Conservation (phyloP, 192 early-diverging fungal species). For the Chytriomyces confervae region DNA sequence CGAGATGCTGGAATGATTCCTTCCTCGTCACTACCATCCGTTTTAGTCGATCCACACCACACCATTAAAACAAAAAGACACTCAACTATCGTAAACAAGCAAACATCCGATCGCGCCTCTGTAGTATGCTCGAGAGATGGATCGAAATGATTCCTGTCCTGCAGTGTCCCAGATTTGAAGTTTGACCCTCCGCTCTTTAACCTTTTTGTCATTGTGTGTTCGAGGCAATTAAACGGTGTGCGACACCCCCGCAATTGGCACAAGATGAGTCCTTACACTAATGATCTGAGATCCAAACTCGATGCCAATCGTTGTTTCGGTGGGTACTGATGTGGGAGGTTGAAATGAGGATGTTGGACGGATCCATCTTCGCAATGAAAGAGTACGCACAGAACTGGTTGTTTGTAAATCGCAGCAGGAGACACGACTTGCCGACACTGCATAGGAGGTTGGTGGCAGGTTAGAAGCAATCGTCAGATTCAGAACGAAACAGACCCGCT, state of each 20-base stretch:
- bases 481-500: constrained; percentile 33
- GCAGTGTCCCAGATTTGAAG: constrained; percentile 97
- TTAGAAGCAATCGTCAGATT: neutral
- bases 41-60: neutral
- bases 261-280: constrained; percentile 19
- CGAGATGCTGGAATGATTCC: constrained; percentile 79
- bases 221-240: too few relatives aligned
- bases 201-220: constrained; percentile 27
- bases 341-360: neutral
- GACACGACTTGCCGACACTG: constrained; percentile 51
- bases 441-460: neutral
- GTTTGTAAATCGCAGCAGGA: constrained; percentile 51
- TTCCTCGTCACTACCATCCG: constrained; percentile 37
- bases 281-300: constrained; percentile 47
- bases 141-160: constrained; percentile 49
- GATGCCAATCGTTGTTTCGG: constrained; percentile 52
- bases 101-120: constrained; percentile 45
- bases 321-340: constrained; percentile 27
- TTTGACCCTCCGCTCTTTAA: constrained; percentile 84
- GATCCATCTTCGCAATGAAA: neutral
- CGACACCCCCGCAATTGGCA: too few relatives aligned
- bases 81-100: constrained; percentile 47
- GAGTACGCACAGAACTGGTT: constrained; percentile 35
- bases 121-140: constrained; percentile 55
- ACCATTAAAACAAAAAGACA: neutral